phyloP scores from a whole-genome alignment of 768 basidiomycete species.

The Paxillus rubicundulus region DNA sequence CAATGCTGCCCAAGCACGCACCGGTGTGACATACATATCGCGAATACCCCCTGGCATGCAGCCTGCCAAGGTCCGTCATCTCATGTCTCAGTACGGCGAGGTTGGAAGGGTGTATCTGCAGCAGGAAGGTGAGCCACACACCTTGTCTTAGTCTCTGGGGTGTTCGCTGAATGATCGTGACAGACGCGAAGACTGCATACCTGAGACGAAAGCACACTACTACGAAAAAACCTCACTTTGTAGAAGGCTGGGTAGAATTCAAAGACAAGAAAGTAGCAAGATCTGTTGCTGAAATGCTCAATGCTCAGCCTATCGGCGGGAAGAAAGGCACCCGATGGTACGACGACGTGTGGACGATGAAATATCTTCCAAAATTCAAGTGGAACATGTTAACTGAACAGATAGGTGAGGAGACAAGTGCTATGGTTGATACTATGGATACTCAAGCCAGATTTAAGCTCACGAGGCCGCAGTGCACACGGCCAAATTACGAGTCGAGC shows the following conservation, averaged over 20 bases:
- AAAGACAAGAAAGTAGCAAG: constrained; percentile 90
- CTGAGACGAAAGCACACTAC: constrained; percentile 76
- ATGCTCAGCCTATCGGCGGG: constrained; percentile 92
- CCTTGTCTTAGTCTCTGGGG: background rate
- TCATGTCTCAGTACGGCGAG: constrained; percentile 88
- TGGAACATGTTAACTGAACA: constrained; percentile 99
- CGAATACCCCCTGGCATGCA: constrained; percentile 98
- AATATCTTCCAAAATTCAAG: constrained; percentile 95
- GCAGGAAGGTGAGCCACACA: constrained; percentile 67
- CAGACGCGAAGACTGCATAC: constrained; percentile 88
- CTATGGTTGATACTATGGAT: background rate
- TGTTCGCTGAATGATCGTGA: background rate
- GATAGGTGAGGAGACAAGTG: constrained; percentile 70
- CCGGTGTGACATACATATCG: constrained; percentile 93
- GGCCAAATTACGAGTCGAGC: constrained; percentile 87
- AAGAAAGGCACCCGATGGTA: constrained; percentile 89
- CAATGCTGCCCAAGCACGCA: constrained; percentile 66
- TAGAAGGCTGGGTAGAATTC: constrained; percentile 99
- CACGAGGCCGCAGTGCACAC: constrained; percentile 89
- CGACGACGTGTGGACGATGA: constrained; percentile 99
- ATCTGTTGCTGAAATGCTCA: constrained; percentile 90
- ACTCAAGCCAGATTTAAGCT: constrained; percentile 46
- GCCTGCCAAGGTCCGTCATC: constrained; percentile 90
- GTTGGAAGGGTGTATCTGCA: constrained; percentile 91
- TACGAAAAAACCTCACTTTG: constrained; percentile 84